These are phyloP conservation scores for Blastobotrys persicus DNA, from an alignment of 1,139 yeast species.

Conservation along the genomic window DNA sequence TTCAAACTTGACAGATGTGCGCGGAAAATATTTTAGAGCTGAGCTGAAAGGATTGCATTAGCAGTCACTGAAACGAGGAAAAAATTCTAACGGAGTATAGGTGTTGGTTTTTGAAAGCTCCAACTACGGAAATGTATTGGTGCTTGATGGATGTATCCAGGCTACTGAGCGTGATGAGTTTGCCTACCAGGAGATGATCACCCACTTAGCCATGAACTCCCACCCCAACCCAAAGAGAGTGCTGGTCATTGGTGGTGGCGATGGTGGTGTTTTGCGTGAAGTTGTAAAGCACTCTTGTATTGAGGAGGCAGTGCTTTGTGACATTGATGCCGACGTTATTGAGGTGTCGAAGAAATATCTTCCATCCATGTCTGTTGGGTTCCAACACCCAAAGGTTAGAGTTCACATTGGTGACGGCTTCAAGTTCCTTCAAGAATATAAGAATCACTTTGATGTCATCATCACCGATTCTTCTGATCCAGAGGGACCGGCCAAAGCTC, in stretches of 20 bases:
- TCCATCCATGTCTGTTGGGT: conserved; percentile 76
- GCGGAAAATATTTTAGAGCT: too few species aligned
- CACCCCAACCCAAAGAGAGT: conserved; percentile 74
- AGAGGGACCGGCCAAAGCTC: conserved; percentile 96
- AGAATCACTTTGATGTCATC: conserved; percentile 70
- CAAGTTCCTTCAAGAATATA: conserved; percentile 59
- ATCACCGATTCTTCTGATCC: conserved; percentile 97
- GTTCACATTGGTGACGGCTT: conserved; percentile 88
- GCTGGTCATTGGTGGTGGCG: conserved; percentile 90
- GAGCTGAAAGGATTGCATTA: too few species aligned
- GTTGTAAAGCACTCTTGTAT: conserved; percentile 71
- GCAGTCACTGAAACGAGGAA: too few species aligned
- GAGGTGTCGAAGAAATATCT: conserved; percentile 69
- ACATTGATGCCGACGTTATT: conserved; percentile 86
- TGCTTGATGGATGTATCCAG: conserved; percentile 82
- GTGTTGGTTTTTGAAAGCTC: conserved; percentile 69
- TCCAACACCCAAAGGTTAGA: conserved; percentile 67
- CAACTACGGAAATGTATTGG: conserved; percentile 79
- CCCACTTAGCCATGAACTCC: conserved; percentile 73
- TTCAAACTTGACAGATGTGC: too few species aligned
- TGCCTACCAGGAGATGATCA: conserved; percentile 82
- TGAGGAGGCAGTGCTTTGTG: conserved; percentile 75
- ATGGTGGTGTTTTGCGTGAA: conserved; percentile 88
- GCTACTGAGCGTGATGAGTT: conserved; percentile 89
- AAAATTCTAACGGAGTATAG: too few species aligned